These are phyloP conservation scores for Zelonia costaricensis DNA, from an alignment of 208 protist species.

Conservation along the genomic window DNA sequence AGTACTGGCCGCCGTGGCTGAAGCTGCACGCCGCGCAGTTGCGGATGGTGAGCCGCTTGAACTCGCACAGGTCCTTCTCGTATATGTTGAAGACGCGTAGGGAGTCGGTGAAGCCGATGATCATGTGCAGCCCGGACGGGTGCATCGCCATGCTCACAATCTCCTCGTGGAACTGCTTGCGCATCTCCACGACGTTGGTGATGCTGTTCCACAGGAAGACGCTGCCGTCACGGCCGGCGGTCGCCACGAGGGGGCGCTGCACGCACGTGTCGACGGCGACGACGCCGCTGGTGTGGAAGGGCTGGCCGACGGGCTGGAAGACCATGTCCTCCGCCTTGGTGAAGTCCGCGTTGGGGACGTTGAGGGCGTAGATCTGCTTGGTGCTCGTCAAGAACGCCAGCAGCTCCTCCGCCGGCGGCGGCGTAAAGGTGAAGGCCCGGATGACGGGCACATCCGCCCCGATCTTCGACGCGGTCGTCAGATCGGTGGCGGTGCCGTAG, in stretches of 20 bases:
- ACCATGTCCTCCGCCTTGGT: conserved; percentile 91
- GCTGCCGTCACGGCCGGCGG: conserved; percentile 88
- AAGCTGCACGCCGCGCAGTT: conserved; percentile 93
- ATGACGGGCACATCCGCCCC: conserved; percentile 68
- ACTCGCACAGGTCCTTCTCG: conserved; percentile 94
- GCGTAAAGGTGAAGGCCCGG: conserved; percentile 82
- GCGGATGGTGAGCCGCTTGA: conserved; percentile 94
- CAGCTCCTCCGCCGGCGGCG: conserved; percentile 88
- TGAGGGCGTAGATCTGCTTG: conserved; percentile 93
- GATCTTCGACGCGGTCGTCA: conserved; percentile 27
- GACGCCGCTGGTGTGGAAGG: conserved; percentile 90
- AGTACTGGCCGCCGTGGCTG: conserved; percentile 96
- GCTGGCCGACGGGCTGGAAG: conserved; percentile 91
- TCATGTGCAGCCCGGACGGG: conserved; percentile 93
- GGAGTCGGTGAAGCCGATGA: conserved; percentile 95
- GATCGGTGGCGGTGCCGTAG: conserved; percentile 20
- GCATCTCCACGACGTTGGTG: conserved; percentile 92
- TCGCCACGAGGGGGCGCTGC: conserved; percentile 95
- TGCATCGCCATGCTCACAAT: conserved; percentile 95
- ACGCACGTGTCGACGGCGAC: conserved; percentile 93
- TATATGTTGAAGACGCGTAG: conserved; percentile 97
- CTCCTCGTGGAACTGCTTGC: conserved; percentile 92
- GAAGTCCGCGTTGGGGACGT: conserved; percentile 95
- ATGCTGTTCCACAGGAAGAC: conserved; percentile 97
- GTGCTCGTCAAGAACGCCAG: conserved; percentile 92